Evolutionary conservation across 345 rosid genomes (phyloP).

Genomic region (Viola odorata): DNA sequence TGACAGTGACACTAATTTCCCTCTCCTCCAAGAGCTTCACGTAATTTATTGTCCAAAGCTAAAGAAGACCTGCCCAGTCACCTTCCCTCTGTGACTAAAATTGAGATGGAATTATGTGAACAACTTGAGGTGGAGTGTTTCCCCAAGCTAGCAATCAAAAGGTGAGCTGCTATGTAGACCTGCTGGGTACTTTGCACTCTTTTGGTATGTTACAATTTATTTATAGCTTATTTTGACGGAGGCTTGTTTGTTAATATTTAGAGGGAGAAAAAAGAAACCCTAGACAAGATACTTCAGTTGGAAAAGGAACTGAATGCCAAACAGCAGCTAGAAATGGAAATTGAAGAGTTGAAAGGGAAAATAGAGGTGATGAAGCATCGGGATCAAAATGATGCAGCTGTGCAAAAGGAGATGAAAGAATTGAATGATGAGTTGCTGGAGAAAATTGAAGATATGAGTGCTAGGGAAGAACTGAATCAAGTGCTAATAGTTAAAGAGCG

Average conservation of each 20-base stretch:
- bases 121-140: too few species aligned
- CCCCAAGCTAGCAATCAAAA: too few species aligned
- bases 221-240: conserved; percentile 4
- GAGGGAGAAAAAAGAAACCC: conserved; percentile 73
- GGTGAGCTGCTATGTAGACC: conserved; percentile 27
- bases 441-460: conserved; percentile 15
- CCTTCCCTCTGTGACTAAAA: too few species aligned
- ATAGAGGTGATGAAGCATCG: conserved; percentile 72
- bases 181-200: neutral
- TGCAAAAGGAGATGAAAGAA: conserved; percentile 56
- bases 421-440: conserved; percentile 53
- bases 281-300: conserved; percentile 53
- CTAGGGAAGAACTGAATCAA: neutral
- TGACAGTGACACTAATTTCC: too few species aligned
- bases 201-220: neutral
- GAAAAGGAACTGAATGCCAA: conserved; percentile 62
- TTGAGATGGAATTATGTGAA: too few species aligned
- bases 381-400: conserved; percentile 62
- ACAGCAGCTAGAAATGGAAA: conserved; percentile 84
- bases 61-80: too few species aligned
- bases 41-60: too few species aligned
- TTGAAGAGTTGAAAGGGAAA: conserved; percentile 77
- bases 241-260: conserved; percentile 27
- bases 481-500: neutral
- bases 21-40: too few species aligned